Conservation (phyloP, 2,329 filamentous ascomycete genomes). For the Sphaerostilbella broomeana region DNA sequence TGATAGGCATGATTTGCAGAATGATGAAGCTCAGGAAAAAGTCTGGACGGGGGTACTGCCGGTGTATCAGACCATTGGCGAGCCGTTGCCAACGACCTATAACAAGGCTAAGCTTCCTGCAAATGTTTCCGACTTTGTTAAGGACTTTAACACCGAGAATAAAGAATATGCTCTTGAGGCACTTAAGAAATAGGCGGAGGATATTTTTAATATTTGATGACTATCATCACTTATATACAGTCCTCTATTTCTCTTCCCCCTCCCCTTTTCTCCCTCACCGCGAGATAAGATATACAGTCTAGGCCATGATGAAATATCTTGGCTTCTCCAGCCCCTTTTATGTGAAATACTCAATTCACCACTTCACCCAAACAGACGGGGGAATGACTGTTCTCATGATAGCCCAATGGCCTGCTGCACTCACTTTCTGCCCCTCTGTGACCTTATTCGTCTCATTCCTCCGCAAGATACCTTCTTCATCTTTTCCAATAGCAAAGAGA, state of each 20-base stretch:
- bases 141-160: slow-evolving; percentile 31
- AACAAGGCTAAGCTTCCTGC: slow-evolving; percentile 57
- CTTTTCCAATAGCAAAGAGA: slow-evolving; percentile 33
- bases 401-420: slow-evolving; percentile 79
- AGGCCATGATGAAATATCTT: not conserved
- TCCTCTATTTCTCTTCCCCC: no score
- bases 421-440: slow-evolving; percentile 64
- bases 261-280: not conserved
- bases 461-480: slow-evolving; percentile 48
- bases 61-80: slow-evolving; percentile 56
- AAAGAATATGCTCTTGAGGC: slow-evolving; percentile 23
- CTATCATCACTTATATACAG: not conserved
- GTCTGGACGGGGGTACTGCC: slow-evolving; percentile 56
- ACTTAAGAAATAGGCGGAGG: slow-evolving; percentile 14
- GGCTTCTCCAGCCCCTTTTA: not conserved
- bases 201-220: not conserved
- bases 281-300: not conserved
- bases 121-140: slow-evolving; percentile 47
- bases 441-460: slow-evolving; percentile 61
- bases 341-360: slow-evolving; percentile 41
- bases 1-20: slow-evolving; percentile 41
- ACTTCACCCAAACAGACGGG: slow-evolving; percentile 74
- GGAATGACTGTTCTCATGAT: slow-evolving; percentile 87
- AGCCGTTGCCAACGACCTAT: slow-evolving; percentile 53
- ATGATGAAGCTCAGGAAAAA: slow-evolving; percentile 33